Evolutionary conservation across 805 yeast species (phyloP).

Genomic region (Wickerhamomyces ciferrii): DNA sequence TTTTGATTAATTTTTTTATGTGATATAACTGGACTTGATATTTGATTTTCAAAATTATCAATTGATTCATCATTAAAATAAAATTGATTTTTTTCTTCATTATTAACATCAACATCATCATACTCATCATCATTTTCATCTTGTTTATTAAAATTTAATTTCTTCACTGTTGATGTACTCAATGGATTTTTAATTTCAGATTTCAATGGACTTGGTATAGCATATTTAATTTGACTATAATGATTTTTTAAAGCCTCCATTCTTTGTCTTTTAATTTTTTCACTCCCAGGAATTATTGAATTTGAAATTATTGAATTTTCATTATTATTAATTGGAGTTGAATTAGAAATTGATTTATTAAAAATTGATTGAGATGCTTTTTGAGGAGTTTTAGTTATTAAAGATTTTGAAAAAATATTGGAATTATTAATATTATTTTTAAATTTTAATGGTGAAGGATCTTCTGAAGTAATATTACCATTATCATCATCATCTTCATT

Average conservation of each 20-base stretch:
- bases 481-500: conserved; percentile 12
- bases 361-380: conserved; percentile 5
- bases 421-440: background rate
- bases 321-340: background rate
- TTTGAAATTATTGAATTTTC: background rate
- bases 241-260: conserved; percentile 30
- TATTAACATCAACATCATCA: background rate
- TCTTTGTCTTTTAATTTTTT: conserved; percentile 26
- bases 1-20: conserved; percentile 1
- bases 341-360: background rate
- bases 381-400: conserved; percentile 19
- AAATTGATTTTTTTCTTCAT: conserved; percentile 1
- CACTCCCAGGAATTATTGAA: conserved; percentile 33
- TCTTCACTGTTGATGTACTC: background rate
- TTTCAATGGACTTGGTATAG: conserved; percentile 34
- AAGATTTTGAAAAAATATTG: background rate
- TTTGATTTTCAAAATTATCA: conserved; percentile 4
- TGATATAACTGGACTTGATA: conserved; percentile 8
- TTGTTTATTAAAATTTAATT: background rate
- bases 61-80: background rate
- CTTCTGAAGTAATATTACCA: background rate
- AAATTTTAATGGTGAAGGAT: conserved; percentile 15
- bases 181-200: background rate
- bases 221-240: conserved; percentile 27
- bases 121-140: background rate